A percentile compares a stretch with the other conserved stretches of the same genome.
phyloP scores from a whole-genome alignment of 1,284 basidiomycete genomes.

The Phenoliferia sp. region DNA sequence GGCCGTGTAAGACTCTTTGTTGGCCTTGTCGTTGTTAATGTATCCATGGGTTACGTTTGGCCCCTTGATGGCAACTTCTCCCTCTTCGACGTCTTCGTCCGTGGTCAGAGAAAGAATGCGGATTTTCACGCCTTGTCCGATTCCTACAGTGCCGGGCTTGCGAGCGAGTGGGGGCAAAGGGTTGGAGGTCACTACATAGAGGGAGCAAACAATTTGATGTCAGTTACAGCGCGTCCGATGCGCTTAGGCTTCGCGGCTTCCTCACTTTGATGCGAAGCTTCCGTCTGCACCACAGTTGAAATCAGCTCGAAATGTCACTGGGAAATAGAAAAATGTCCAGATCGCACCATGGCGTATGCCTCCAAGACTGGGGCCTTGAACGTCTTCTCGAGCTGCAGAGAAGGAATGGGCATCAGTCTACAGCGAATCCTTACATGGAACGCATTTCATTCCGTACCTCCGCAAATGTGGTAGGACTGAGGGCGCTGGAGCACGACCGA shows the following conservation, averaged over 20 bases:
- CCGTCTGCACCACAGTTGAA: conserved; percentile 19
- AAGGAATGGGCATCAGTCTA: not conserved
- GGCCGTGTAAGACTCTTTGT: conserved; percentile 41
- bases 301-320: not conserved
- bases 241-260: too few relatives aligned
- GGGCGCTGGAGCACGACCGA: conserved; percentile 48
- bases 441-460: conserved; percentile 2
- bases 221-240: too few relatives aligned
- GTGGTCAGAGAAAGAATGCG: conserved; percentile 36
- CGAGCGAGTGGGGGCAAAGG: conserved; percentile 42
- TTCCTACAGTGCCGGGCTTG: conserved; percentile 48
- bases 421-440: too few relatives aligned
- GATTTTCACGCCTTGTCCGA: conserved; percentile 48
- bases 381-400: conserved; percentile 42
- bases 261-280: conserved; percentile 49
- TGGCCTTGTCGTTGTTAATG: conserved; percentile 45
- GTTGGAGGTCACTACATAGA: conserved; percentile 38
- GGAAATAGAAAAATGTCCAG: not conserved
- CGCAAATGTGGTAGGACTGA: conserved; percentile 47
- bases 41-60: conserved; percentile 49
- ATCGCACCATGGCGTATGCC: conserved; percentile 45
- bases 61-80: conserved; percentile 49
- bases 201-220: too few relatives aligned
- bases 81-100: conserved; percentile 33
- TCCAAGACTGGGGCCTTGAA: conserved; percentile 50